Conservation (phyloP, 2,329 filamentous ascomycete species). For the Cladophialophora psammophila region DNA sequence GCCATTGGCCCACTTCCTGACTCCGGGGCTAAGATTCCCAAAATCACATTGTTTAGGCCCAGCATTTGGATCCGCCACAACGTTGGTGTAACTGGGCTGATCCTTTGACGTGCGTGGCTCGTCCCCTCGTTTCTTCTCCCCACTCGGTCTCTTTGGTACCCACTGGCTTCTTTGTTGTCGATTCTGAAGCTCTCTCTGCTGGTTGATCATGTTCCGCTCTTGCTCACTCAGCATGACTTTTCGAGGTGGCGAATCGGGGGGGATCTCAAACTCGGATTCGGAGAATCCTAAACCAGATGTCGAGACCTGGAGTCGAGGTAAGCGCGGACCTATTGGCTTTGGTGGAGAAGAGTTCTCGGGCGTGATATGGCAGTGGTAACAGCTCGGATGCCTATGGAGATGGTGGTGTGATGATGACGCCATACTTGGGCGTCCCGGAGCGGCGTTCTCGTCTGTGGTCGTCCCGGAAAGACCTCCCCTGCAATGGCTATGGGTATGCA, state of each 20-base stretch:
- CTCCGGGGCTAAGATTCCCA: constrained; percentile 23
- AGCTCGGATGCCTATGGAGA: constrained; percentile 33
- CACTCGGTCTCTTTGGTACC: constrained; percentile 24
- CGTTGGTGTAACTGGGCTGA: constrained; percentile 28
- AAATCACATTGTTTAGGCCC: constrained; percentile 26
- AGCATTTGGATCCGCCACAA: constrained; percentile 23
- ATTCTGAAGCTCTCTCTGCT: constrained; percentile 37
- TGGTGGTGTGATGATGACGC: constrained; percentile 35
- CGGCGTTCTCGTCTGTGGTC: constrained; percentile 27
- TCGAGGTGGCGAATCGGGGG: constrained; percentile 38
- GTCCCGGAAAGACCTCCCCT: constrained; percentile 9
- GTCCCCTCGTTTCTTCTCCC: constrained; percentile 18
- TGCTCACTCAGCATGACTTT: constrained; percentile 42
- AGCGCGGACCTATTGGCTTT: constrained; percentile 31
- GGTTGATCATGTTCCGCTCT: constrained; percentile 41
- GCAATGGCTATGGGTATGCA: constrained; percentile 26
- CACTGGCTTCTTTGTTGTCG: constrained; percentile 30
- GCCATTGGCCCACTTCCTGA: neutral
- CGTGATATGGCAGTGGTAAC: constrained; percentile 38
- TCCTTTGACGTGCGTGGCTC: constrained; percentile 18
- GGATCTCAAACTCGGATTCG: constrained; percentile 41
- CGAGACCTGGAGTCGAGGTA: constrained; percentile 41
- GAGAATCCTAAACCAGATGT: constrained; percentile 42
- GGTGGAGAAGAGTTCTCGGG: constrained; percentile 15
- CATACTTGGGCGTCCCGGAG: constrained; percentile 23